phyloP scores from a whole-genome alignment of 2,329 filamentous ascomycete species.

The Cordyceps javanica region DNA sequence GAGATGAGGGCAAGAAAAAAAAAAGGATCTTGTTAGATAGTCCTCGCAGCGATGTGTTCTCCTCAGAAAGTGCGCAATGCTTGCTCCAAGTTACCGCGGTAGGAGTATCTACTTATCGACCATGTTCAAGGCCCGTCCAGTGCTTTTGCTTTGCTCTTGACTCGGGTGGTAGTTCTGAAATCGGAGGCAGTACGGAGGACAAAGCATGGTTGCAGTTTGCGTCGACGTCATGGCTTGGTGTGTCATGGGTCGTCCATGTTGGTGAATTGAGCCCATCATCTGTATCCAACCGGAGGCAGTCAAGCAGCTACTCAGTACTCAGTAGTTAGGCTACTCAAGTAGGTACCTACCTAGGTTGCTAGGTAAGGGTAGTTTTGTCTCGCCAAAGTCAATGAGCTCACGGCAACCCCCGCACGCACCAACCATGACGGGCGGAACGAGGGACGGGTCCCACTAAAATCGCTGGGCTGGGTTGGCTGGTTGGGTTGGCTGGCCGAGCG shows the following conservation, averaged over 20 bases:
- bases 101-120: too few relatives aligned
- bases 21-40: too few relatives aligned
- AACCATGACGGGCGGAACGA: too few relatives aligned
- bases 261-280: neutral
- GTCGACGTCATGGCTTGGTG: neutral
- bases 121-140: too few relatives aligned
- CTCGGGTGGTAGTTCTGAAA: neutral
- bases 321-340: too few relatives aligned
- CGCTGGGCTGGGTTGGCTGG: neutral
- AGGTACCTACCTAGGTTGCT: neutral
- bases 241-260: neutral
- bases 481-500: neutral
- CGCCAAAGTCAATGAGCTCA: neutral
- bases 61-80: too few relatives aligned
- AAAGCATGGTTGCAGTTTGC: neutral
- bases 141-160: too few relatives aligned
- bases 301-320: too few relatives aligned
- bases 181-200: neutral
- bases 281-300: too few relatives aligned
- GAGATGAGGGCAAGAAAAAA: too few relatives aligned
- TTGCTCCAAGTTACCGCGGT: too few relatives aligned
- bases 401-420: slow-evolving; percentile 5
- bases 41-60: too few relatives aligned
- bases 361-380: neutral
- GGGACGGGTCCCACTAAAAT: neutral